Evolutionary conservation across 1,139 yeast species (phyloP), one percentile per base, ranked within the genome.

Genomic region (Scheffersomyces titani): DNA sequence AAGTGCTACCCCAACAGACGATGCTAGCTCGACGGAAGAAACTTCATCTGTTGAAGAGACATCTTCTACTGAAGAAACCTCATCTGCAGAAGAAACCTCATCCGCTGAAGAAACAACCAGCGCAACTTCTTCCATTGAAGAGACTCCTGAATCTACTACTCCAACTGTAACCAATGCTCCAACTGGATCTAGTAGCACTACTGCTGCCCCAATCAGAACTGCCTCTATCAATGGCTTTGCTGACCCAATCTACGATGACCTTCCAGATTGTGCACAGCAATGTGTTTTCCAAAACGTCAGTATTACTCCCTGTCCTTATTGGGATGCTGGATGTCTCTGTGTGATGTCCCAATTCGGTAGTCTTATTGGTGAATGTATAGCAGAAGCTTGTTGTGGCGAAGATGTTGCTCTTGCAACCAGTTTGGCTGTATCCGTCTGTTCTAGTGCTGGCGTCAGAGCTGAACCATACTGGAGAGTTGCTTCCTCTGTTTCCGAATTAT

Each of bases 271-370:
- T 65, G 84, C 83, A 50, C 63, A 71, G 61, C 63, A 62, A 2
- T 78, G 83, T 70, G 9, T 46, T 22, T 46, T 46, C 49, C 57
- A 65, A 56, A 67, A 69, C 53, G 70, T 75, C 44, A 67, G 67
- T 11, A 61, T 64, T 52, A 75, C 77, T n/a, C 78, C 78, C 49
- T 78, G 82, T 65, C 82, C 82, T 51, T 77, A 77, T 70, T 78
- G 82, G 82, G 82, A 78, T 62, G 74, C 83, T 50, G 83, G 83
- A n/a, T 77, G 83, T 65, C 70, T 78, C 60, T 79, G 83, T 67
- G 80, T 77, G 36, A 78, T 74, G 71, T 69, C 75, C 36, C 65
- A 63, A 51, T 74, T 67, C 62, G 64, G 65, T n/a, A 71, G 71
- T 40, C 54, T 59, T 49, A 68, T 73, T 50, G 77, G 72, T 48